A percentile compares a stretch with the other conserved stretches of the same genome.
phyloP scores from a whole-genome alignment of 108 stramenopile species.

The Skeletonema potamos region DNA sequence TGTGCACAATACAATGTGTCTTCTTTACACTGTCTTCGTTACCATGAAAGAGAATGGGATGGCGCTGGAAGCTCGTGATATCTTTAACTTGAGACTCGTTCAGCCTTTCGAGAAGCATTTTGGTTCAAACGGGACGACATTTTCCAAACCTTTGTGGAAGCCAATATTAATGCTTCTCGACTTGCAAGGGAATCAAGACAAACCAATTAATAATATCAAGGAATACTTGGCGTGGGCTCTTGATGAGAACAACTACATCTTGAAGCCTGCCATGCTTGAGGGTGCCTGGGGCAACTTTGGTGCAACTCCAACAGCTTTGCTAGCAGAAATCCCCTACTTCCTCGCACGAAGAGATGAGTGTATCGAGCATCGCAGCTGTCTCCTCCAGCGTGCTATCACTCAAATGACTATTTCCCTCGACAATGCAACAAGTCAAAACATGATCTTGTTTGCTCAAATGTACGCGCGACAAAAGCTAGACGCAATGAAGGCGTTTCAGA shows the following conservation, averaged over 20 bases:
- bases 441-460: constrained; percentile 15
- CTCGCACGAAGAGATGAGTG: constrained; percentile 28
- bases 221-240: constrained; percentile 60
- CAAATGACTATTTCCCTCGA: constrained; percentile 23
- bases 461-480: constrained; percentile 29
- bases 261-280: constrained; percentile 11
- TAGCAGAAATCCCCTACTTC: constrained; percentile 31
- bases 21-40: constrained; percentile 52
- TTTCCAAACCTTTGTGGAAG: constrained; percentile 49
- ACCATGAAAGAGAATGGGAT: constrained; percentile 57
- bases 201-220: constrained; percentile 30
- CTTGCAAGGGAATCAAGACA: constrained; percentile 30
- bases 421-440: background rate
- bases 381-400: constrained; percentile 19
- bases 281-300: constrained; percentile 28
- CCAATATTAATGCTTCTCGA: constrained; percentile 60
- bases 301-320: constrained; percentile 25
- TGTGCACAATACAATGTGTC: constrained; percentile 56
- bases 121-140: constrained; percentile 49
- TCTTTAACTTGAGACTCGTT: constrained; percentile 43
- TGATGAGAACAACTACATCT: constrained; percentile 39
- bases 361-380: background rate
- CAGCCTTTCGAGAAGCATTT: constrained; percentile 49
- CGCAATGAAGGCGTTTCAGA: constrained; percentile 6
- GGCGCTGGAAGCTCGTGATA: constrained; percentile 40